phyloP scores from a whole-genome alignment of 306 rosid species.

The Gynostemma pentaphyllum region DNA sequence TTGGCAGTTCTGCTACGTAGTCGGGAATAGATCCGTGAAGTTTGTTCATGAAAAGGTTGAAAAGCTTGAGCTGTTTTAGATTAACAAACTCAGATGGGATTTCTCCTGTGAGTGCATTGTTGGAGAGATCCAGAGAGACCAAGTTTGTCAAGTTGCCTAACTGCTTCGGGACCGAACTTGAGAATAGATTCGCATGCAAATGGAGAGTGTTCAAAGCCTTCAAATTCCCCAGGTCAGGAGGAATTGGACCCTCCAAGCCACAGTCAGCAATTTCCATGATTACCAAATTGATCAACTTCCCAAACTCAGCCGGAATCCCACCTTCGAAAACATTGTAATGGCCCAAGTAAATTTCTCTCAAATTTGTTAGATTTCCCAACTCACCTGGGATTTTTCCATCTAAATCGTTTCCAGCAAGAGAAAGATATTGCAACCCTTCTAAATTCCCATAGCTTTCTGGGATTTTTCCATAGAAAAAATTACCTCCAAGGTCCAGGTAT shows the following conservation, averaged over 20 bases:
- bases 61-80: constrained; percentile 52
- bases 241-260: constrained; percentile 57
- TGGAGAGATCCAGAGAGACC: constrained; percentile 56
- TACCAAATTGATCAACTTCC: constrained; percentile 45
- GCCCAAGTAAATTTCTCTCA: constrained; percentile 57
- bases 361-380: constrained; percentile 60
- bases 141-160: constrained; percentile 51
- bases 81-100: constrained; percentile 61
- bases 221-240: constrained; percentile 61
- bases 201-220: constrained; percentile 50
- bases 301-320: constrained; percentile 66
- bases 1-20: constrained; percentile 47
- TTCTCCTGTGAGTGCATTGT: constrained; percentile 67
- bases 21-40: constrained; percentile 78
- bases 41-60: constrained; percentile 70
- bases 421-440: constrained; percentile 50
- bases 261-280: constrained; percentile 64
- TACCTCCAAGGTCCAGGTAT: constrained; percentile 74
- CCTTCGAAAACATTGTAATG: constrained; percentile 64
- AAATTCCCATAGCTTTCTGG: constrained; percentile 49
- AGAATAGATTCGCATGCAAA: constrained; percentile 54
- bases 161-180: constrained; percentile 63
- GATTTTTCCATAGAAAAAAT: constrained; percentile 50
- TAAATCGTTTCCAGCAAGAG: constrained; percentile 63
- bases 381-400: constrained; percentile 55